A percentile compares a stretch with the other conserved stretches of the same genome.
phyloP scores from a whole-genome alignment of 768 basidiomycete genomes.

The Megacollybia marginata region DNA sequence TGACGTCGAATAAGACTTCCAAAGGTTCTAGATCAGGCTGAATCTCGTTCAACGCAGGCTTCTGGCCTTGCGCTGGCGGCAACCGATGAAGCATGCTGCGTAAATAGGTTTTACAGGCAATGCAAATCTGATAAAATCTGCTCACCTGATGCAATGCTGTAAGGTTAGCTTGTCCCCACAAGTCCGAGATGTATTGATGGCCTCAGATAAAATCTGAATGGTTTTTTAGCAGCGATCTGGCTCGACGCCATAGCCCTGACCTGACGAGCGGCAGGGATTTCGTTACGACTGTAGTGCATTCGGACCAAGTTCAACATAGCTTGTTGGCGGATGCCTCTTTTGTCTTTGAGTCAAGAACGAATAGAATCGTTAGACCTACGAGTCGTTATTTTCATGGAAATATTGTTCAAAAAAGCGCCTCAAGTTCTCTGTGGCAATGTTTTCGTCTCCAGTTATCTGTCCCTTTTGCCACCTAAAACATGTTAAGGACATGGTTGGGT shows the following conservation, averaged over 20 bases:
- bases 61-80: conserved; percentile 41
- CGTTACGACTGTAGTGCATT: conserved; percentile 67
- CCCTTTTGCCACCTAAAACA: conserved; percentile 58
- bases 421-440: conserved; percentile 60
- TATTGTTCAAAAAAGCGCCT: conserved; percentile 80
- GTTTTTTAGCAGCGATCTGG: conserved; percentile 2
- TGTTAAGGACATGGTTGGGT: background rate
- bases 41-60: conserved; percentile 58
- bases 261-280: conserved; percentile 62
- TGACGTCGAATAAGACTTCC: conserved; percentile 71
- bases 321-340: conserved; percentile 72
- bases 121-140: background rate
- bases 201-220: conserved; percentile 62
- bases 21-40: conserved; percentile 71
- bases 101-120: background rate
- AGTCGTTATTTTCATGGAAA: conserved; percentile 75
- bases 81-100: conserved; percentile 66
- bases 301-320: conserved; percentile 71
- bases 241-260: conserved; percentile 23
- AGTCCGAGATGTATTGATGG: conserved; percentile 69
- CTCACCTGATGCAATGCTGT: conserved; percentile 73
- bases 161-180: conserved; percentile 64
- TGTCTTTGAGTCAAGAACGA: background rate
- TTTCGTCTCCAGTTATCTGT: conserved; percentile 60
- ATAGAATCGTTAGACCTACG: conserved; percentile 39